These are phyloP conservation scores for Mycena galopus DNA, from an alignment of 768 basidiomycete genomes.

Conservation along the genomic window DNA sequence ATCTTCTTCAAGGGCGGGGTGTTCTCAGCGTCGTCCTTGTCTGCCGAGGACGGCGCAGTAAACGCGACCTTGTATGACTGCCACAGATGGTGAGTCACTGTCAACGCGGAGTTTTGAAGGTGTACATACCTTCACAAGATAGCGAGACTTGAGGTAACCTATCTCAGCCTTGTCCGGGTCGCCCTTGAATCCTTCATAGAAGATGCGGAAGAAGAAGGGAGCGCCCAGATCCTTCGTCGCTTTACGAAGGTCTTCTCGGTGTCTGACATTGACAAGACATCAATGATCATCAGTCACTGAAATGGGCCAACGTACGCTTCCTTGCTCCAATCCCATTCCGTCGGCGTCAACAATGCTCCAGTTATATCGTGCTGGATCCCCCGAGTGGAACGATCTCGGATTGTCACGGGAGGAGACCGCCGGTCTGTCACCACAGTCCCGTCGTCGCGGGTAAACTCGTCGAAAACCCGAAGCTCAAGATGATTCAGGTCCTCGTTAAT, in stretches of 20 bases:
- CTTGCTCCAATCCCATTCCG: not conserved
- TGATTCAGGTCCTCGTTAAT: constrained; percentile 9
- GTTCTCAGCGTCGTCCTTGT: constrained; percentile 20
- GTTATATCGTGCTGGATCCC: constrained; percentile 9
- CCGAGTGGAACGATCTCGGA: not conserved
- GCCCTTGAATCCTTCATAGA: constrained; percentile 12
- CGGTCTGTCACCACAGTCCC: not conserved
- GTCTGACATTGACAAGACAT: not conserved
- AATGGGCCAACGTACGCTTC: constrained; percentile 10
- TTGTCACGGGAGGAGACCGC: not conserved
- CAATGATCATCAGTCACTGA: not conserved
- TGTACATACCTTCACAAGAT: constrained; percentile 1
- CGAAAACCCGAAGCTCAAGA: constrained; percentile 7
- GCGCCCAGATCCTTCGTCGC: not conserved
- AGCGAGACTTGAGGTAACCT: constrained; percentile 17
- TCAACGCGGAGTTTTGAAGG: no score
- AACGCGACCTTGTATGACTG: constrained; percentile 16
- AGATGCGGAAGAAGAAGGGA: constrained; percentile 1
- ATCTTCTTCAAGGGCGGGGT: constrained; percentile 8
- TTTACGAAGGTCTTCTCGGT: not conserved
- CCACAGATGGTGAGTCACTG: not conserved
- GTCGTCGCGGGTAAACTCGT: not conserved
- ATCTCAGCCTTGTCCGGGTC: no score
- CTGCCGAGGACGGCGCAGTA: constrained; percentile 11
- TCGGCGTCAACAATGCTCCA: constrained; percentile 6